Base-by-base conservation (phyloP, 129 eudicot genomes). In the Chrysanthemum lavandulifolium region DNA sequence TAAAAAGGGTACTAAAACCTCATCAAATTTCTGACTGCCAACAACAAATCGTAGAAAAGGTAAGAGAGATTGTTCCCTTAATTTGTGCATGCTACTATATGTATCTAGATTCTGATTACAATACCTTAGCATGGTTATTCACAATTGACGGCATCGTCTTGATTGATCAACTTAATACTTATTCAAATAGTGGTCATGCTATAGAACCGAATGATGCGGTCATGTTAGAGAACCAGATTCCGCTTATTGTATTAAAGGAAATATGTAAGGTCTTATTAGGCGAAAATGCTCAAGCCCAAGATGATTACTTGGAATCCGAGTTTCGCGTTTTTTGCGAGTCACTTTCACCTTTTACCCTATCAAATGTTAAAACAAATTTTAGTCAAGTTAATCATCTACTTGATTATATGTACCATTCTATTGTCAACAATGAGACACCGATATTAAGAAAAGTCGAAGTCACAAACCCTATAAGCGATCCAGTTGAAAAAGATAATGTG, bases 211-310 rank as follows among this genome's bases (percentile, higher is more conserved):
- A 67, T 14, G 85, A 76, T 16, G 14, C 76, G 8, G 1, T 81
- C 53, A 81, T 81, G 85, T 61, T 81, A 5, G 85, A 81, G 75
- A 81, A 81, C 52, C 85, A 81, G 63, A 76, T 81, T 27, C 85
- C 85, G 0, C 16, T 55, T 47, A 64, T 76, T 14, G 66, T 76
- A 8, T 62, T 81, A 10, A 65, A 64, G 78, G 59, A 71, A 60
- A 76, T 81, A 21, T 9, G 10, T 14, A 67, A 71, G 69, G 56
- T 45, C 14, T 13, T 57, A 51, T 49, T 45, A 9, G 56, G 71
- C 13, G 40, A 66, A 66, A 47, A 18, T 23, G 12, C 23, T 73
- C 56, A 19, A 11, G 29, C 29, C 5, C 45, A 23, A 19, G 69
- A 27, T 18, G 36, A 73, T 43, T 60, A 51, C 19, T 73, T 73